Evolutionary conservation across 2,329 filamentous ascomycete genomes (phyloP).

Genomic region (Arthrobotrys entomopaga): DNA sequence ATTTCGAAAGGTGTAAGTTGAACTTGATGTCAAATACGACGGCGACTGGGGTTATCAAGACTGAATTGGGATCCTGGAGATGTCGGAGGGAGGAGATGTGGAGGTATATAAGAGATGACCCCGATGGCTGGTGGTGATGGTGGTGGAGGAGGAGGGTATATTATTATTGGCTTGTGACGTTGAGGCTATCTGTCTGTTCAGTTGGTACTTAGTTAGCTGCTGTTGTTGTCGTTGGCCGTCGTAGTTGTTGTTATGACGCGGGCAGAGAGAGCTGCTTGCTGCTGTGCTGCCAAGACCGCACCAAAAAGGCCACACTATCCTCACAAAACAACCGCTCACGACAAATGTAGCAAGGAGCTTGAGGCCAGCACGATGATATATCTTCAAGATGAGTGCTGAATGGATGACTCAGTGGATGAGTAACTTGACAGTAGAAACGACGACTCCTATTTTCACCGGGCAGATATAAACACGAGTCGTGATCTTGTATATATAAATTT

Average conservation of each 20-base stretch:
- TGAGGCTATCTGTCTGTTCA: slow-evolving; percentile 39
- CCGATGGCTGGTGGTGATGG: not conserved
- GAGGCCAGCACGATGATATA: too few species aligned
- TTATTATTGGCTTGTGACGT: slow-evolving; percentile 14
- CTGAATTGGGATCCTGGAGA: slow-evolving; percentile 9
- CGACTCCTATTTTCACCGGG: slow-evolving; percentile 15
- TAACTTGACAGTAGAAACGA: too few species aligned
- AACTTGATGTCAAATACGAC: slow-evolving; percentile 20
- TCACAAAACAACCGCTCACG: slow-evolving; percentile 18
- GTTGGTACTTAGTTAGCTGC: too few species aligned
- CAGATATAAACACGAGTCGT: slow-evolving; percentile 9
- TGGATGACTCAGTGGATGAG: too few species aligned
- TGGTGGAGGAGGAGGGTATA: too few species aligned
- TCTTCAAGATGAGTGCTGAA: too few species aligned
- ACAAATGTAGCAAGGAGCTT: not conserved
- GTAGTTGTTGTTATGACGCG: slow-evolving; percentile 36
- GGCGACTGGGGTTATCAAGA: slow-evolving; percentile 10
- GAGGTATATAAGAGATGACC: slow-evolving; percentile 1
- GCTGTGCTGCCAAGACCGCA: slow-evolving; percentile 28
- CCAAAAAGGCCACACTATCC: slow-evolving; percentile 51
- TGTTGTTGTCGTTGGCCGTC: too few species aligned
- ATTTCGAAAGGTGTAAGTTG: slow-evolving; percentile 29
- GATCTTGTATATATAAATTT: too few species aligned
- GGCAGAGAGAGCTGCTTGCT: slow-evolving; percentile 18
- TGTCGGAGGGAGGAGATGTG: slow-evolving; percentile 19